Base-by-base conservation (phyloP, 139 green algal genomes). In the Picochlorum sp. region DNA sequence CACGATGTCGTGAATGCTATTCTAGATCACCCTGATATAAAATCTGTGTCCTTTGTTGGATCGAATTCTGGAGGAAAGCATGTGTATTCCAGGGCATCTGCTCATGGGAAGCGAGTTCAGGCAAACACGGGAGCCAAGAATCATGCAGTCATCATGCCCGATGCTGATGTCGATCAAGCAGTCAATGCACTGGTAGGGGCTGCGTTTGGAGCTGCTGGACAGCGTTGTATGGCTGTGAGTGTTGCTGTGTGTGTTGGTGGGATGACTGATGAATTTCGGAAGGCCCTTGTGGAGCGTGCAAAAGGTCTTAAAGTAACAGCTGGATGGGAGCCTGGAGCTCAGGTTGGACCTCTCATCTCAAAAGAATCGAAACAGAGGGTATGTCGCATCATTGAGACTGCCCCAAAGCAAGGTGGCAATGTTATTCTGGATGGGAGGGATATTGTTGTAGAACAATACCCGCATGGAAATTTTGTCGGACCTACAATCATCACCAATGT, bases 61-160 rank as follows among this genome's bases (percentile, higher is more conserved):
- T 91, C 82, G 9, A 68, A 93, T 68, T 31, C 65, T 4, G 93
- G 78, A 6, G 92, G 91, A 8, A 70, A 75, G 3, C 77, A 98
- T 78, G 84, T 98, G 47, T 97, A 95, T 74, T 45, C 76, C 24
- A 72, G 87, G 0, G 91, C 71, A 16, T 74, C 63, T 49, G 80
- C 81, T 20, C 75, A 75, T 26, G 90, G 92, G 51, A 97, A 97
- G 79, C 81, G 91, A 4, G 92, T 97, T 68, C 89, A 93, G 77
- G 76, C 75, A 60, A 97, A 98, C 77, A 84, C 92, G 77, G 91
- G 92, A 8, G 93, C 92, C 31, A 98, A 98, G 81, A 98, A 98
- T 77, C 92, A 98, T 57, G 92, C 87, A 4, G 83, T 98, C 18
- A 71, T 98, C 16, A 68, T 98, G 82, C 92, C 92, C 2, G 92